Evolutionary conservation across 129 eudicot species (phyloP).

Genomic region (Flaveria ramosissima): DNA sequence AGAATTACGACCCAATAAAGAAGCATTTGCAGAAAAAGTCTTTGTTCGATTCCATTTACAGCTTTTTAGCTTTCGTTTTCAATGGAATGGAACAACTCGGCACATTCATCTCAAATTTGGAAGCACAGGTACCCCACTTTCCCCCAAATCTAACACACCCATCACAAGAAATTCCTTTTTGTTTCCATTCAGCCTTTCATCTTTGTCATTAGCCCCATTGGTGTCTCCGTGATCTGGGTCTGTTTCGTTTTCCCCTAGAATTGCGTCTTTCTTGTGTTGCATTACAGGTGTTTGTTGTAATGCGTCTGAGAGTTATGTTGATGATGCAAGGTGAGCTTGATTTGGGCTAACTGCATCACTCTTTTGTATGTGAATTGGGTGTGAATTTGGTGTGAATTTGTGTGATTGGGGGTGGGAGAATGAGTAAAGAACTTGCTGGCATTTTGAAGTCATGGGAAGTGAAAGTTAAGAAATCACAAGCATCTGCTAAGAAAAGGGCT

Average conservation of each 20-base stretch:
- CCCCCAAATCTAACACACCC: constrained; percentile 15
- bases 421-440: constrained; percentile 58
- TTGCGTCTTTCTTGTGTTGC: constrained; percentile 26
- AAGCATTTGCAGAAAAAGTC: constrained; percentile 12
- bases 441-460: constrained; percentile 65
- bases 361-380: not conserved
- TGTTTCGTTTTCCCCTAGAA: not conserved
- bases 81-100: constrained; percentile 38
- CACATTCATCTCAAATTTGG: constrained; percentile 24
- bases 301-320: constrained; percentile 36
- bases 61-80: constrained; percentile 25
- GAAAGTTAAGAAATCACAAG: constrained; percentile 60
- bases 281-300: constrained; percentile 37
- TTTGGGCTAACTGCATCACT: constrained; percentile 41
- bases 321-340: constrained; percentile 47
- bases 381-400: not conserved
- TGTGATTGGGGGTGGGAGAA: constrained; percentile 29
- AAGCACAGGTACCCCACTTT: constrained; percentile 34
- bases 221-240: constrained; percentile 19
- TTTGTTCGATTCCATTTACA: constrained; percentile 31
- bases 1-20: not conserved
- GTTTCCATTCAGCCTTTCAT: constrained; percentile 25
- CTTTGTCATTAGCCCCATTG: constrained; percentile 24
- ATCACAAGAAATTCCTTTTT: constrained; percentile 23
- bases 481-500: constrained; percentile 57